These are phyloP conservation scores for Peltaster fructicola DNA, from an alignment of 2,329 filamentous ascomycete species.

Conservation along the genomic window DNA sequence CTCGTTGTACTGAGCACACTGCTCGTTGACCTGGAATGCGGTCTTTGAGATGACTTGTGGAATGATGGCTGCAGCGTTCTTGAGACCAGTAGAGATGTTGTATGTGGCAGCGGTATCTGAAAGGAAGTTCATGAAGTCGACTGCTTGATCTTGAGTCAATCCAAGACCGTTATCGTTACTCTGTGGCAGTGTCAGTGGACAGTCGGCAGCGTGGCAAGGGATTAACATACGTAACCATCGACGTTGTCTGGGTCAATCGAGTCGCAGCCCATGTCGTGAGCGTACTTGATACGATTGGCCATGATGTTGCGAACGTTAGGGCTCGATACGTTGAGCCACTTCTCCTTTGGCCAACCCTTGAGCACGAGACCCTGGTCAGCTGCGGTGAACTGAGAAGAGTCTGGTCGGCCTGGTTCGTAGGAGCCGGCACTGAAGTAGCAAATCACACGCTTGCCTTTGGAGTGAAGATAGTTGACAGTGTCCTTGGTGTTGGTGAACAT, in stretches of 20 bases:
- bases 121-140: slow-evolving; percentile 44
- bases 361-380: slow-evolving; percentile 41
- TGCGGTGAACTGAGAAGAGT: slow-evolving; percentile 36
- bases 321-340: slow-evolving; percentile 45
- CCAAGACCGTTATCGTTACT: slow-evolving; percentile 28
- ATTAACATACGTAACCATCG: slow-evolving; percentile 8
- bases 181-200: neutral
- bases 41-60: slow-evolving; percentile 31
- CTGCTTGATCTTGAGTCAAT: slow-evolving; percentile 38
- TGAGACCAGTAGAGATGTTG: slow-evolving; percentile 46
- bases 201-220: neutral
- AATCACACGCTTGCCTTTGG: slow-evolving; percentile 41
- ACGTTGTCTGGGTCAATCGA: slow-evolving; percentile 21
- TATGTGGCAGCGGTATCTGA: slow-evolving; percentile 35
- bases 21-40: slow-evolving; percentile 52
- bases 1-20: slow-evolving; percentile 45
- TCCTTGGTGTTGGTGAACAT: slow-evolving; percentile 35
- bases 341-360: slow-evolving; percentile 48
- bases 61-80: slow-evolving; percentile 50
- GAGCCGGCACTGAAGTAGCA: slow-evolving; percentile 62
- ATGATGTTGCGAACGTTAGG: slow-evolving; percentile 46
- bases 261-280: slow-evolving; percentile 26
- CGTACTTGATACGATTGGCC: slow-evolving; percentile 40
- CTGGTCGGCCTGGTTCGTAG: slow-evolving; percentile 45
- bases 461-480: slow-evolving; percentile 32